phyloP scores from a whole-genome alignment of 1,139 yeast species.

The Zygoascus meyerae region DNA sequence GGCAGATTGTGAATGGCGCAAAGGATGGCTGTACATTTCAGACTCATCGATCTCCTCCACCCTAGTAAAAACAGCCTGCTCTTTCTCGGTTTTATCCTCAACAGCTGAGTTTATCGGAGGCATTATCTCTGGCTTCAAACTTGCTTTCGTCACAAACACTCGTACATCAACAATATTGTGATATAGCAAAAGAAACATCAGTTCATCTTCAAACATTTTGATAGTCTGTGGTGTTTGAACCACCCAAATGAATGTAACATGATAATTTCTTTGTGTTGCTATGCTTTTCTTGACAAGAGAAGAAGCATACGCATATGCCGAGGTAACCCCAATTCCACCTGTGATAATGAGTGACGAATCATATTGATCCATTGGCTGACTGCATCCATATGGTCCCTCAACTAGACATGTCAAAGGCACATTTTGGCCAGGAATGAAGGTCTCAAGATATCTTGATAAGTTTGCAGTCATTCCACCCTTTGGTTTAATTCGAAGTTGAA shows the following conservation, averaged over 20 bases:
- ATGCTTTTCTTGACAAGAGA: conserved; percentile 13
- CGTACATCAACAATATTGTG: conserved; percentile 14
- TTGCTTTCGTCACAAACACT: conserved; percentile 16
- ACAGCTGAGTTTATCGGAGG: neutral
- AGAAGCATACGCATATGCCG: conserved; percentile 31
- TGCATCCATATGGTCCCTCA: conserved; percentile 58
- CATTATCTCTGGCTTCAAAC: neutral
- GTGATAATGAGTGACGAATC: conserved; percentile 48
- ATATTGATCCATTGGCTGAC: conserved; percentile 45
- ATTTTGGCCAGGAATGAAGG: neutral
- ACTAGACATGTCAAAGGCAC: conserved; percentile 35
- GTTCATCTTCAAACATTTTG: conserved; percentile 40
- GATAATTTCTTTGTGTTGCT: conserved; percentile 34
- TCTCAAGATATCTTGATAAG: conserved; percentile 19
- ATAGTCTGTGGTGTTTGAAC: conserved; percentile 42
- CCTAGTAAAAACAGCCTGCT: neutral
- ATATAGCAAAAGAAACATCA: conserved; percentile 8
- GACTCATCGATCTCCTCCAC: neutral
- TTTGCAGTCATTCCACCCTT: conserved; percentile 27
- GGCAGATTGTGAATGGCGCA: neutral
- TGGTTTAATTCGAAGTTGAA: conserved; percentile 32
- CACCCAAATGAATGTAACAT: conserved; percentile 47
- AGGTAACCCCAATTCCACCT: conserved; percentile 69
- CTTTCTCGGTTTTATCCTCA: neutral
- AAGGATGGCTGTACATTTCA: neutral